These are phyloP conservation scores for Musa schizocarpa DNA, from an alignment of 176 grass and related monocot genomes.

Conservation along the genomic window DNA sequence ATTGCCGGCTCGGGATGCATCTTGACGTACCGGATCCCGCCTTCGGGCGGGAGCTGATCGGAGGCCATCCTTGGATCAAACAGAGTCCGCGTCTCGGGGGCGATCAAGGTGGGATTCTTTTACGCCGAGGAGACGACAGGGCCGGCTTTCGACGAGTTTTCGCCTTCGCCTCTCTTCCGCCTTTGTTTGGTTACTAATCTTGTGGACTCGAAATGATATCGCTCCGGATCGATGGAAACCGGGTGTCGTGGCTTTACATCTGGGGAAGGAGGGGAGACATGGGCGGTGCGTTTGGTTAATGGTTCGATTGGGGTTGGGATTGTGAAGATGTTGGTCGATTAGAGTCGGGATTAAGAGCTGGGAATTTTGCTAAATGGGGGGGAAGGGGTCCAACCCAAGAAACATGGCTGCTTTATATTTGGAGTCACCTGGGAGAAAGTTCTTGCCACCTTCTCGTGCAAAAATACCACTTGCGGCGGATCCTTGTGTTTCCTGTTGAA, in stretches of 20 bases:
- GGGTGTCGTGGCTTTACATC: too few species aligned
- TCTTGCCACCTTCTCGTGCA: not conserved
- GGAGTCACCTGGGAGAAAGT: not conserved
- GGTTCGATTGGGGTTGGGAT: too few species aligned
- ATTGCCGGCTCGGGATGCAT: conserved; percentile 44
- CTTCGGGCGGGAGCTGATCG: conserved; percentile 6
- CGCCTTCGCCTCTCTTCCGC: not conserved
- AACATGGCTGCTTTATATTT: not conserved
- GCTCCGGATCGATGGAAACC: not conserved
- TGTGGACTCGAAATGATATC: not conserved
- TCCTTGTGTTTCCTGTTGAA: too few species aligned
- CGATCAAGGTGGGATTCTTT: not conserved
- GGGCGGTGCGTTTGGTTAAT: too few species aligned
- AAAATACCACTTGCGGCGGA: not conserved
- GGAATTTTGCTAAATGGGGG: too few species aligned
- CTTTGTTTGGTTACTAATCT: not conserved
- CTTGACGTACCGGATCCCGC: conserved; percentile 16
- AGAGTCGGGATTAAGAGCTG: not conserved
- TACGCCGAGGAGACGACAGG: too few species aligned
- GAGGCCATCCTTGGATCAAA: conserved; percentile 1
- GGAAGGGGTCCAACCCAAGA: too few species aligned
- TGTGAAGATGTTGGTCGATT: not conserved
- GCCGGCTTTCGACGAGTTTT: not conserved
- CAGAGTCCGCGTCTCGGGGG: not conserved
- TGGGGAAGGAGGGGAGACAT: too few species aligned